A percentile compares a stretch with the other conserved stretches of the same genome.
phyloP scores from a whole-genome alignment of 2,329 filamentous ascomycete species.

The Clonostachys byssicola region DNA sequence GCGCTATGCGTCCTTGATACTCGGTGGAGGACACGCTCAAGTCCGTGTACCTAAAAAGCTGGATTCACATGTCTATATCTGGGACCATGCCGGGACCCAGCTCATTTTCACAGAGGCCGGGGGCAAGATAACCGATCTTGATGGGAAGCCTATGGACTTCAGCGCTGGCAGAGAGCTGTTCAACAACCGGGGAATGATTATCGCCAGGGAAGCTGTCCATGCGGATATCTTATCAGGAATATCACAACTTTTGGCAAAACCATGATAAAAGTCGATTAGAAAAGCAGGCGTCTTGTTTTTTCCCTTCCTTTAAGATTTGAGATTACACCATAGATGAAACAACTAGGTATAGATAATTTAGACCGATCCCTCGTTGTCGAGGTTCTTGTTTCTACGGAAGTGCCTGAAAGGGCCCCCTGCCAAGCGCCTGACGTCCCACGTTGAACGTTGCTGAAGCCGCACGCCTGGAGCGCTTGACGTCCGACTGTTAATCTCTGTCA shows the following conservation, averaged over 20 bases:
- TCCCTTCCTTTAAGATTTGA: not conserved
- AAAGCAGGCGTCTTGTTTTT: not conserved
- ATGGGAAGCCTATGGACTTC: conserved; percentile 27
- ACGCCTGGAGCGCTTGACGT: not conserved
- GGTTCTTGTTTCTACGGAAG: not conserved
- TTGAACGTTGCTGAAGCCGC: not conserved
- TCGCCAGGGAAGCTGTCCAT: conserved; percentile 39
- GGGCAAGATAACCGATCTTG: conserved; percentile 46
- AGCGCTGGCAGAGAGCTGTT: conserved; percentile 23
- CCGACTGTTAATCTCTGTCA: conserved; percentile 10
- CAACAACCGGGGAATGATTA: conserved; percentile 28
- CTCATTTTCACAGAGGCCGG: conserved; percentile 51
- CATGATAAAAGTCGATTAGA: conserved; percentile 1
- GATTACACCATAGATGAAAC: too few species aligned
- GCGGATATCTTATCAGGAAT: conserved; percentile 25
- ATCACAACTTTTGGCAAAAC: not conserved
- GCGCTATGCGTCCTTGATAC: conserved; percentile 27
- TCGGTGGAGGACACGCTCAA: conserved; percentile 27
- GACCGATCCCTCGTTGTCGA: not conserved
- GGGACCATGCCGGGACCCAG: conserved; percentile 57
- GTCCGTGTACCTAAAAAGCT: conserved; percentile 16
- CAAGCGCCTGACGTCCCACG: conserved; percentile 4
- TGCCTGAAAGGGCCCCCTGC: not conserved
- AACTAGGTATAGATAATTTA: not conserved
- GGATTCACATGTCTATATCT: conserved; percentile 19